Evolutionary conservation across 164 flowering plant species (phyloP).

Genomic region (Liquidambar formosana): DNA sequence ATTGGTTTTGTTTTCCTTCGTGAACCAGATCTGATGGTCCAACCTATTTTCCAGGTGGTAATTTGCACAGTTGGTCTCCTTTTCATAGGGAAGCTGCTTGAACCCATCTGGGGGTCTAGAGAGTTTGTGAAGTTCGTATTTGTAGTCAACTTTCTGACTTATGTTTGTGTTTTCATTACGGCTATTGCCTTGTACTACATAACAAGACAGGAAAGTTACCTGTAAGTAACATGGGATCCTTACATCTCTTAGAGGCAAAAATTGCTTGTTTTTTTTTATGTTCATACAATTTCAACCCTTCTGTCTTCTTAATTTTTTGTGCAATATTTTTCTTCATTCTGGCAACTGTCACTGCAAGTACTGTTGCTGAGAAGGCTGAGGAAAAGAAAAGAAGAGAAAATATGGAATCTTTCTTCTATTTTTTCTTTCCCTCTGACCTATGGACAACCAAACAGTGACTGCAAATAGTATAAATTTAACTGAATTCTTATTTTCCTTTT

Average conservation of each 20-base stretch:
- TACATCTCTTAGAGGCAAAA: neutral
- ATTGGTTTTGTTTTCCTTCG: neutral
- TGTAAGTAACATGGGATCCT: slow-evolving; percentile 55
- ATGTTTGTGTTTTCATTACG: slow-evolving; percentile 73
- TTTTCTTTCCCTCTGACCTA: slow-evolving; percentile 10
- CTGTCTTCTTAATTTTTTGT: neutral
- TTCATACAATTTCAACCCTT: neutral
- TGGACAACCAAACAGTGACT: too few relatives aligned
- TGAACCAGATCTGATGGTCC: slow-evolving; percentile 11
- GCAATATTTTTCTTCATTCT: neutral
- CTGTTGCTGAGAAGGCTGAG: neutral
- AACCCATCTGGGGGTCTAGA: slow-evolving; percentile 94
- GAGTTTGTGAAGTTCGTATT: slow-evolving; percentile 94
- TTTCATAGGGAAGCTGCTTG: slow-evolving; percentile 87
- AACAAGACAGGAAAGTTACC: slow-evolving; percentile 75
- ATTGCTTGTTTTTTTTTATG: neutral
- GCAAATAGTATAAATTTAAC: neutral
- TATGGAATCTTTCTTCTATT: neutral
- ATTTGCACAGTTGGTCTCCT: slow-evolving; percentile 77
- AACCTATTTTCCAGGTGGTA: slow-evolving; percentile 48
- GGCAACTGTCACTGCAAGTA: neutral
- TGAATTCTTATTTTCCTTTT: neutral
- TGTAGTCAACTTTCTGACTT: slow-evolving; percentile 78
- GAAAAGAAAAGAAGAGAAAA: neutral
- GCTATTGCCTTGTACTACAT: slow-evolving; percentile 88